Evolutionary conservation across 2,329 filamentous ascomycete species (phyloP).

Genomic region (Eurotiales sp.): DNA sequence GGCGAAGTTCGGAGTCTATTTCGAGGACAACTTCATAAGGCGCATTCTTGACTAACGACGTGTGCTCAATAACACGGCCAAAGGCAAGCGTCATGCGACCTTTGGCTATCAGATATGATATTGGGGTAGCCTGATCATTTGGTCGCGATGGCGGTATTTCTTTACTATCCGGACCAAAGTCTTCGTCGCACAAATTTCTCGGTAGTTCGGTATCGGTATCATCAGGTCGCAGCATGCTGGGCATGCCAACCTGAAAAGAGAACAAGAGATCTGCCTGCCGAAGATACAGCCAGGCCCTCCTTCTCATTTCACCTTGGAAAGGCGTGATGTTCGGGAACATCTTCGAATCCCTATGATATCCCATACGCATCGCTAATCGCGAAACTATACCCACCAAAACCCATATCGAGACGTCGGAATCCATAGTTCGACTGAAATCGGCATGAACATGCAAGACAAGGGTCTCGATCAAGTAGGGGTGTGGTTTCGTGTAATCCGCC

Average conservation of each 20-base stretch:
- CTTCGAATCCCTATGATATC: conserved; percentile 60
- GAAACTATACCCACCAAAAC: conserved; percentile 59
- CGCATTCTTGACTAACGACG: conserved; percentile 38
- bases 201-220: conserved; percentile 62
- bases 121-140: conserved; percentile 55
- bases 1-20: conserved; percentile 55
- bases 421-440: conserved; percentile 57
- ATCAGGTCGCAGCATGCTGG: conserved; percentile 61
- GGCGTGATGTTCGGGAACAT: conserved; percentile 57
- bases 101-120: conserved; percentile 49
- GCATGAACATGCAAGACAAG: conserved; percentile 60
- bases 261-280: conserved; percentile 61
- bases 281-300: conserved; percentile 48
- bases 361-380: conserved; percentile 63
- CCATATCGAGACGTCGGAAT: conserved; percentile 59
- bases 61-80: conserved; percentile 42
- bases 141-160: conserved; percentile 57
- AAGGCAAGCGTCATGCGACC: conserved; percentile 40
- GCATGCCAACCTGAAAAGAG: conserved; percentile 65
- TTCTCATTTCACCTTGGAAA: conserved; percentile 59
- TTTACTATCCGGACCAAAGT: conserved; percentile 56
- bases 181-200: conserved; percentile 61
- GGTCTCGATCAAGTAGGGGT: conserved; percentile 58
- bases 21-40: conserved; percentile 61
- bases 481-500: conserved; percentile 62